A percentile compares a stretch with the other conserved stretches of the same genome.
Evolutionary conservation across 2,329 filamentous ascomycete species (phyloP).

Genomic region (Fusarium nematophilum): DNA sequence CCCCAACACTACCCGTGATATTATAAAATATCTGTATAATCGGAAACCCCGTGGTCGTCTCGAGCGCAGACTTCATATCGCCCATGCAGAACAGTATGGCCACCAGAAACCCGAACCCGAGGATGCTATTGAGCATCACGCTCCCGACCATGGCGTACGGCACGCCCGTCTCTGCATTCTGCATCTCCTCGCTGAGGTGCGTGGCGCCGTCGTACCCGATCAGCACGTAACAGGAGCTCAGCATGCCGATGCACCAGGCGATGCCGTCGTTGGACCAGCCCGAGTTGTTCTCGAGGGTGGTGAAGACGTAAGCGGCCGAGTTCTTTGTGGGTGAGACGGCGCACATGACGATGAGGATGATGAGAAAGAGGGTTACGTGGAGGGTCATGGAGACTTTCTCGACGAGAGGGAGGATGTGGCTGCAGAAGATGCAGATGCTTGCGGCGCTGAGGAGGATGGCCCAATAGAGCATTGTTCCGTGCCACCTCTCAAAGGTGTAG

Average conservation of each 20-base stretch:
- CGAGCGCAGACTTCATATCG: constrained; percentile 9
- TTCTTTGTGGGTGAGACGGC: constrained; percentile 21
- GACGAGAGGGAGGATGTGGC: constrained; percentile 17
- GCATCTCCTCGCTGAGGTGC: constrained; percentile 36
- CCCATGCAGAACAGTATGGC: constrained; percentile 32
- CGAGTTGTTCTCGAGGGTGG: constrained; percentile 29
- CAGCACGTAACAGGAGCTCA: constrained; percentile 34
- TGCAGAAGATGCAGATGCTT: constrained; percentile 24
- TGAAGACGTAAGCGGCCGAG: constrained; percentile 26
- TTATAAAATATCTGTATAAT: constrained; percentile 31
- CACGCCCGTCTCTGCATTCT: constrained; percentile 20
- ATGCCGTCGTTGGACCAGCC: constrained; percentile 26
- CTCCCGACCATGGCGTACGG: constrained; percentile 26
- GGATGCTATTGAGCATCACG: constrained; percentile 21
- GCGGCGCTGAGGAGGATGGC: constrained; percentile 7
- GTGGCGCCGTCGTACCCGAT: constrained; percentile 34
- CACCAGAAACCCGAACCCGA: constrained; percentile 26
- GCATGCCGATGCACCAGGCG: constrained; percentile 35
- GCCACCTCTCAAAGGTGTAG: constrained; percentile 30
- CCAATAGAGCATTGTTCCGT: constrained; percentile 35
- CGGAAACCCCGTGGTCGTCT: constrained; percentile 25
- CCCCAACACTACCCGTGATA: constrained; percentile 10
- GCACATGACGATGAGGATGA: constrained; percentile 21
- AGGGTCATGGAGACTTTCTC: constrained; percentile 25
- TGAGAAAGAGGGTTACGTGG: constrained; percentile 20